Evolutionary conservation across 208 protist species (phyloP).

Genomic region (Strigomonas culicis): DNA sequence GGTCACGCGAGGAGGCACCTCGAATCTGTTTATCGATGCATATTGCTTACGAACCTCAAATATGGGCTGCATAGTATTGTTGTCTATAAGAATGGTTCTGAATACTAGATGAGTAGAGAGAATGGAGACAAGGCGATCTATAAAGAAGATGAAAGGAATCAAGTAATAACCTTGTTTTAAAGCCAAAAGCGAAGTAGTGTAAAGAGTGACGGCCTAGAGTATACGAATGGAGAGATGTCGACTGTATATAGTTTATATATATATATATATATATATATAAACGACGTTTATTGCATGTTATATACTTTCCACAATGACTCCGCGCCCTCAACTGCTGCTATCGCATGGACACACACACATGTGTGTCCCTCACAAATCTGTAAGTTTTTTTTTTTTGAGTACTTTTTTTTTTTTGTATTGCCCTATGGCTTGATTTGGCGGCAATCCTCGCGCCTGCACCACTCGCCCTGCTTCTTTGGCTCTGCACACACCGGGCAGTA

Average conservation of each 20-base stretch:
- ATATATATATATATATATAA: too few species aligned
- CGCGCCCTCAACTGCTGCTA: too few species aligned
- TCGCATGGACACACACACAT: too few species aligned
- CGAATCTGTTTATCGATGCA: background rate
- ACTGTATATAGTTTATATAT: too few species aligned
- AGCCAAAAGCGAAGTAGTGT: too few species aligned
- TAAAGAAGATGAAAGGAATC: background rate
- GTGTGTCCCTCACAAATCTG: background rate
- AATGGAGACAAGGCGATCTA: background rate
- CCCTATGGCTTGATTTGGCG: conserved; percentile 86
- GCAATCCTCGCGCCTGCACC: conserved; percentile 88
- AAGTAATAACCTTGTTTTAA: background rate
- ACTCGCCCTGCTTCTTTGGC: conserved; percentile 88
- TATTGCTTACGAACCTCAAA: background rate
- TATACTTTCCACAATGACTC: too few species aligned
- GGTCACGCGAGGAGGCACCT: background rate
- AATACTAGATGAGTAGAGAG: background rate
- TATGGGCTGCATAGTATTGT: conserved; percentile 1
- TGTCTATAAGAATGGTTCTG: background rate
- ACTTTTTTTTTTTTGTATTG: background rate
- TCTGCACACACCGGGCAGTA: conserved; percentile 91
- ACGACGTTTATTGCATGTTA: background rate
- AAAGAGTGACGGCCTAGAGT: too few species aligned
- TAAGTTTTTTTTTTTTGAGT: background rate
- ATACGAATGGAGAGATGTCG: too few species aligned